Evolutionary conservation across 1,139 yeast species (phyloP).

Genomic region (Kurtzmaniella quercitrusa): DNA sequence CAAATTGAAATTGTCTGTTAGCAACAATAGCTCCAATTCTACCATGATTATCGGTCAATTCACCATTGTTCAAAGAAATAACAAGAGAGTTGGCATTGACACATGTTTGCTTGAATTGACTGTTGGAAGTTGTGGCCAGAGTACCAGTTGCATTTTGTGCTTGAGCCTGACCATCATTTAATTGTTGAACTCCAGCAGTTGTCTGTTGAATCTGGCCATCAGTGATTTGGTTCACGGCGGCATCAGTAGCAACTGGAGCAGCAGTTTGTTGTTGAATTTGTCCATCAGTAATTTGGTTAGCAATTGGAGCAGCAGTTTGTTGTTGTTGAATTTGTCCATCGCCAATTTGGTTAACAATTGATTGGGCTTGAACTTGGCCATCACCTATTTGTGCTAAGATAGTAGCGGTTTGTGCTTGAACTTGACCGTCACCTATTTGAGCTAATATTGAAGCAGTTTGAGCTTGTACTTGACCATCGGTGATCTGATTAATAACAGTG

Average conservation of each 20-base stretch:
- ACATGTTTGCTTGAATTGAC: constrained; percentile 18
- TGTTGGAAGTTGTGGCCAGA: constrained; percentile 8
- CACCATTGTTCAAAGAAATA: constrained; percentile 23
- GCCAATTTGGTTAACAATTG: constrained; percentile 36
- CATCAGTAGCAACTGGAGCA: constrained; percentile 16
- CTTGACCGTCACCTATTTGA: constrained; percentile 40
- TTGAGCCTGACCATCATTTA: constrained; percentile 30
- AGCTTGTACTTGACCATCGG: constrained; percentile 38
- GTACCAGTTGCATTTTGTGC: constrained; percentile 5
- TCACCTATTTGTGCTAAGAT: constrained; percentile 42
- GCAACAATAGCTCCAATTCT: constrained; percentile 43
- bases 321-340: constrained; percentile 44
- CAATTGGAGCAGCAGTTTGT: constrained; percentile 21
- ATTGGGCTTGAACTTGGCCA: constrained; percentile 30
- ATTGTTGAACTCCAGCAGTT: constrained; percentile 19
- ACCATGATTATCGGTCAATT: constrained; percentile 28
- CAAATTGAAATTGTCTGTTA: constrained; percentile 44
- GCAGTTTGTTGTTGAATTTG: constrained; percentile 42
- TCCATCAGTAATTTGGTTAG: constrained; percentile 27
- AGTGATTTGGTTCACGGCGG: constrained; percentile 33
- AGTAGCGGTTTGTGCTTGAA: constrained; percentile 26
- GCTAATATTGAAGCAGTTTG: constrained; percentile 17
- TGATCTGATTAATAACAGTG: constrained; percentile 30
- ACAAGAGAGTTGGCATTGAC: constrained; percentile 24
- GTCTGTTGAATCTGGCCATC: constrained; percentile 43